Evolutionary conservation across 1,139 yeast species (phyloP).

Genomic region (Taphrina pruni): DNA sequence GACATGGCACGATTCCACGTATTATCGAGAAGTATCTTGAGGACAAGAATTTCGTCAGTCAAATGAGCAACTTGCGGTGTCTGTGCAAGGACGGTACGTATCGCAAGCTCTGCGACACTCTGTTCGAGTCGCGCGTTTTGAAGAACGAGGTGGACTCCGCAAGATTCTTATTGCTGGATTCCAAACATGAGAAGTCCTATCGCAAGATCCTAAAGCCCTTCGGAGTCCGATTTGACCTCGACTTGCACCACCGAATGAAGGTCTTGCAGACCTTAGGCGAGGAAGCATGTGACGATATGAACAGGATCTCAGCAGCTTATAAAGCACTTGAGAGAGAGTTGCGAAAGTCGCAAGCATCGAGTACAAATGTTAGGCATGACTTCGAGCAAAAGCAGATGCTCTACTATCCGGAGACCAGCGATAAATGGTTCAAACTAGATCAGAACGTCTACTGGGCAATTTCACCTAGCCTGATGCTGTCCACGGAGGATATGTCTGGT

Average conservation of each 20-base stretch:
- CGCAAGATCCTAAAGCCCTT: slow-evolving; percentile 7
- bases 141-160: slow-evolving; percentile 1
- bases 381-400: not conserved
- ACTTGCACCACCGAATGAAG: slow-evolving; percentile 1
- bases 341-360: not conserved
- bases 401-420: not conserved
- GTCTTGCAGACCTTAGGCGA: not conserved
- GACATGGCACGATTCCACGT: not conserved
- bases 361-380: not conserved
- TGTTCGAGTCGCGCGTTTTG: not conserved
- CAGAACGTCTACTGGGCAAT: slow-evolving; percentile 8
- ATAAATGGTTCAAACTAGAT: not conserved
- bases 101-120: not conserved
- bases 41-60: slow-evolving; percentile 4
- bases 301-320: not conserved
- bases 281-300: not conserved
- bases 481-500: not conserved
- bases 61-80: not conserved
- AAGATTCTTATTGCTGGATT: not conserved
- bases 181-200: slow-evolving; percentile 15
- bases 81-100: slow-evolving; percentile 9
- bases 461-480: not conserved
- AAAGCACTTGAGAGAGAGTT: slow-evolving; percentile 10
- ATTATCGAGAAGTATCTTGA: not conserved
- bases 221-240: slow-evolving; percentile 10